Conservation (phyloP, 768 basidiomycete genomes). For the Albatrellus ellisii region DNA sequence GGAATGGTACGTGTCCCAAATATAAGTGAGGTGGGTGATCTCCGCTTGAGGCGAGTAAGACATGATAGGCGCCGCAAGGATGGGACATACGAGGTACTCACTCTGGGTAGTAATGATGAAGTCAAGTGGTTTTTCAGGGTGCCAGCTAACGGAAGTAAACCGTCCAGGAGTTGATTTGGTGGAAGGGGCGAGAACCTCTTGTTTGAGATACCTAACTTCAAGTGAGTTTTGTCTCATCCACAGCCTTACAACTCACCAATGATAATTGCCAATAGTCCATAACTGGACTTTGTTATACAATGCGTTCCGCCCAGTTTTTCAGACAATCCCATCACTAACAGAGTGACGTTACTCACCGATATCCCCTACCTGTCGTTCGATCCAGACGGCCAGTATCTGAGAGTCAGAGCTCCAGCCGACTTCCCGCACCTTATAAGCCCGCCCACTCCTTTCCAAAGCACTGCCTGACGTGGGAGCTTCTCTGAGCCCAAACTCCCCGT, state of each 20-base stretch:
- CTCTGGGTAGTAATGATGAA: constrained; percentile 56
- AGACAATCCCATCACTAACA: not conserved
- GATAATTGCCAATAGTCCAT: constrained; percentile 91
- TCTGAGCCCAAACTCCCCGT: constrained; percentile 73
- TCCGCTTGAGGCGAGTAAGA: constrained; percentile 23
- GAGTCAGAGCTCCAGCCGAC: constrained; percentile 85
- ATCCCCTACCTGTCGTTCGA: constrained; percentile 55
- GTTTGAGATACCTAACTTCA: constrained; percentile 74
- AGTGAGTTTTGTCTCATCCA: not conserved
- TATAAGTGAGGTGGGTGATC: constrained; percentile 47
- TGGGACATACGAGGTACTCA: constrained; percentile 23
- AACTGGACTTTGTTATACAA: constrained; percentile 59
- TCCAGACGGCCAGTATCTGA: constrained; percentile 74
- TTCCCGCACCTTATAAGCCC: constrained; percentile 65
- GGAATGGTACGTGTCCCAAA: constrained; percentile 71
- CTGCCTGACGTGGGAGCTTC: constrained; percentile 19
- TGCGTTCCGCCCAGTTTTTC: not conserved
- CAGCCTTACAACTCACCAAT: constrained; percentile 44
- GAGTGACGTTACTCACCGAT: constrained; percentile 36
- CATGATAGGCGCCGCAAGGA: not conserved
- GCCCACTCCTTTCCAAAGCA: constrained; percentile 25
- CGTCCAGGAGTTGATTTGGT: constrained; percentile 25
- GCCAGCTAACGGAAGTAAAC: constrained; percentile 75
- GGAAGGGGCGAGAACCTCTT: constrained; percentile 52
- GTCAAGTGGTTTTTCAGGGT: constrained; percentile 63